A percentile compares a stretch with the other conserved stretches of the same genome.
These are phyloP conservation scores for Acanthamoeba castellanii DNA, from an alignment of 208 protist species.

Conservation along the genomic window DNA sequence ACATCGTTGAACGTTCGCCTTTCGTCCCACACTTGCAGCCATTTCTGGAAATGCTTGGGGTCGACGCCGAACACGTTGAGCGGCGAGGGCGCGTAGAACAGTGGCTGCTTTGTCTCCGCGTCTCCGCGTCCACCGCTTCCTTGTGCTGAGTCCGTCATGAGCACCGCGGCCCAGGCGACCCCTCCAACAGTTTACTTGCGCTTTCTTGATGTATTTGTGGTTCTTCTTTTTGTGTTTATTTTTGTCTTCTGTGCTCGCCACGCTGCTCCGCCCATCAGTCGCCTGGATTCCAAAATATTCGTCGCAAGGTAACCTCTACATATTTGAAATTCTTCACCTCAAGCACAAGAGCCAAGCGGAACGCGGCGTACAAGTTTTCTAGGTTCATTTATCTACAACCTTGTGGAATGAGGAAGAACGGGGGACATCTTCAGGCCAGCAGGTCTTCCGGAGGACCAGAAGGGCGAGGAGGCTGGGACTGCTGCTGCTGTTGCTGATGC, in stretches of 20 bases:
- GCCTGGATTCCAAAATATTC: too few species aligned
- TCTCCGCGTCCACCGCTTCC: neutral
- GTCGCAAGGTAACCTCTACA: too few species aligned
- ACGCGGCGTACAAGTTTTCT: too few species aligned
- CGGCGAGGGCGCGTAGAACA: neutral
- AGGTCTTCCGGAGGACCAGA: neutral
- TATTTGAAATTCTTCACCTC: too few species aligned
- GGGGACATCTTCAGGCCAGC: neutral
- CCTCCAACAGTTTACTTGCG: too few species aligned
- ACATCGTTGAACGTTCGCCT: neutral
- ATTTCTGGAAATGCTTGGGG: constrained; percentile 29
- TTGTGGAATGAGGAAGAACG: too few species aligned
- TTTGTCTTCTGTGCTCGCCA: too few species aligned
- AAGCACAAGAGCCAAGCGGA: too few species aligned
- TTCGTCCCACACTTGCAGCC: neutral
- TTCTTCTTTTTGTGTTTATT: too few species aligned
- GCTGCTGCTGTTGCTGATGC: neutral
- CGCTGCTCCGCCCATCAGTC: too few species aligned
- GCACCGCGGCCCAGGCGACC: too few species aligned
- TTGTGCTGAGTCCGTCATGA: neutral
- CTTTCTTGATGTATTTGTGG: neutral
- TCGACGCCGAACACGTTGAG: constrained; percentile 24
- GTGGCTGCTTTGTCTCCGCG: neutral
- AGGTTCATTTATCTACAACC: too few species aligned
- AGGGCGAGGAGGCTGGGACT: neutral